These are phyloP conservation scores for Auxenochlorella pyrenoidosa DNA, from an alignment of 139 green algal species.

Conservation along the genomic window DNA sequence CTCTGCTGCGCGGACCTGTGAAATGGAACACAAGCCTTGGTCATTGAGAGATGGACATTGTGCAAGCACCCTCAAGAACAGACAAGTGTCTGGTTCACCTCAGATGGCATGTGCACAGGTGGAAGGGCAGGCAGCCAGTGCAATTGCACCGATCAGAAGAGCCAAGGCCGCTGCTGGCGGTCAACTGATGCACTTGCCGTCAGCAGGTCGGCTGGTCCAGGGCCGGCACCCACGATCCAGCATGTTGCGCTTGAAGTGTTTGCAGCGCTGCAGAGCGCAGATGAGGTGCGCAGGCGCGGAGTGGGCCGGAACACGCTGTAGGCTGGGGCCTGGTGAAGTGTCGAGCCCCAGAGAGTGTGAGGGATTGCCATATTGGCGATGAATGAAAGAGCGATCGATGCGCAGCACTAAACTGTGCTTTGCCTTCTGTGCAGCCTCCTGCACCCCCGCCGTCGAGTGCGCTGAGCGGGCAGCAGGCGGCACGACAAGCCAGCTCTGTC, in stretches of 20 bases:
- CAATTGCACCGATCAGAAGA: no score
- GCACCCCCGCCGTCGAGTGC: not conserved
- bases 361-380: not conserved
- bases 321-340: no score
- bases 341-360: not conserved
- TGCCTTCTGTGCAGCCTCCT: not conserved
- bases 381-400: not conserved
- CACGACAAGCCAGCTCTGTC: not conserved
- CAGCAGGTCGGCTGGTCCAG: constrained; percentile 22
- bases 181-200: not conserved
- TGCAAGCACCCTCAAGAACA: not conserved
- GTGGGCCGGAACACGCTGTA: not conserved
- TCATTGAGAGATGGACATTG: no score
- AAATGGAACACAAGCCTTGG: not conserved
- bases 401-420: not conserved
- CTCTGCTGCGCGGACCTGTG: constrained; percentile 16
- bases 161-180: not conserved
- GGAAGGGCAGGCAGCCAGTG: not conserved
- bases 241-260: not conserved
- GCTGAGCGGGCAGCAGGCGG: not conserved
- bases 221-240: constrained; percentile 4
- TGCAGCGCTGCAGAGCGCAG: not conserved
- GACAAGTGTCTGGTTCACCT: no score
- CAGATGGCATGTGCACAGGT: no score
- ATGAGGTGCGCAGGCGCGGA: not conserved